phyloP scores from a whole-genome alignment of 75 land plant genomes.

The Selaginella tamariscina region DNA sequence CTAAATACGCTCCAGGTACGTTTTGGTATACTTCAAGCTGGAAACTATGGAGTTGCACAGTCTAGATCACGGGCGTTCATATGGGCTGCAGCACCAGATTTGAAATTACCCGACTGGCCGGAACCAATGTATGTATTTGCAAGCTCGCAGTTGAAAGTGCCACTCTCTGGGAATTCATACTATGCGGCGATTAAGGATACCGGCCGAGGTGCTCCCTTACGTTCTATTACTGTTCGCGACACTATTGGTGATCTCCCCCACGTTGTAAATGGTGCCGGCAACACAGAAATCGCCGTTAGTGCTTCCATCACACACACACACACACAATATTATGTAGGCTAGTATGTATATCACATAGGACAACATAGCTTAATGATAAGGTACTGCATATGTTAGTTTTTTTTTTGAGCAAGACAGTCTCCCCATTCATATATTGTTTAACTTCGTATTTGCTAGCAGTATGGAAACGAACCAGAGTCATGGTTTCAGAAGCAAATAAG shows the following conservation, averaged over 20 bases:
- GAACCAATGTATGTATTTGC: constrained; percentile 94
- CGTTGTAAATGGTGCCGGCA: constrained; percentile 78
- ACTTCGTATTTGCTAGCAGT: constrained; percentile 29
- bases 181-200: constrained; percentile 79
- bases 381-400: too few species aligned
- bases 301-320: too few species aligned
- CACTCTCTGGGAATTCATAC: constrained; percentile 38
- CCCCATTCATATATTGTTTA: not conserved
- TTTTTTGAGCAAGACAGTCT: too few species aligned
- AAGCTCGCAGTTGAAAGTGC: constrained; percentile 58
- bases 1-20: constrained; percentile 43
- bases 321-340: too few species aligned
- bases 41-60: constrained; percentile 92
- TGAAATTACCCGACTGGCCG: constrained; percentile 89
- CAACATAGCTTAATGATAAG: too few species aligned
- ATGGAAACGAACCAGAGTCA: constrained; percentile 59
- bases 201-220: constrained; percentile 71
- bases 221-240: constrained; percentile 86
- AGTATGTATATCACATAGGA: too few species aligned
- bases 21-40: constrained; percentile 96
- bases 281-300: constrained; percentile 36
- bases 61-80: constrained; percentile 90
- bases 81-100: constrained; percentile 92
- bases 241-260: constrained; percentile 91
- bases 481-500: constrained; percentile 92